Evolutionary conservation across 2,329 filamentous ascomycete genomes (phyloP), one percentile per base, ranked within the genome.

Genomic region (Cytospora piceicola): DNA sequence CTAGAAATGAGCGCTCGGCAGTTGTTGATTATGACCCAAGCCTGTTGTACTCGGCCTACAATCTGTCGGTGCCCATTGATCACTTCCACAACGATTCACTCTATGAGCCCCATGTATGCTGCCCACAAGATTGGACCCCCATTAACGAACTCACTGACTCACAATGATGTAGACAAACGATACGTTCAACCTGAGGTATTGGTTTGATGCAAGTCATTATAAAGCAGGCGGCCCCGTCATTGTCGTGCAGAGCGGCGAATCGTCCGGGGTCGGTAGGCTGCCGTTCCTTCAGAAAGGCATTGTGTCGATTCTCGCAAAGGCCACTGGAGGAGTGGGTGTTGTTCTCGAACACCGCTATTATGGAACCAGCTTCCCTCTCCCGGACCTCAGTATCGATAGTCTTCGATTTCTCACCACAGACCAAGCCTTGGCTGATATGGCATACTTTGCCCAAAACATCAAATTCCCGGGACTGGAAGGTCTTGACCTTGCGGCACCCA

Each of bases 311-410:
- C 81, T 96, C 22, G 85, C 89, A 4, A 80, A 89, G 70, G 90
- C 89, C 0, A 92, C 90, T 0, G 80, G 88, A 64, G 93, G 93
- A 1, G 78, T 96, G 30, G 92, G 89, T 3, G 90, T 96, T 2
- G 85, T 96, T 56, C 83, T 96, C 3, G 93, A 96, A 78, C 93
- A 96, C 73, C 87, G 93, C 34, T 96, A 96, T 81, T 96, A 96
- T 73, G 93, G 93, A 64, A 83, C 82, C 15, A 94, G 90, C 74
- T 88, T 89, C 63, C 92, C 92, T 0, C 85, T 86, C 0, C 75
- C 82, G 0, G 84, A 94, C 72, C 81, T 94, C 52, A 82, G 77
- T 70, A 89, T 87, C 0, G 79, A 90, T 73, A 94, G 86, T 71
- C 78, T 96, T 69, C 88, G 93, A 3, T 96, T 95, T 80, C 79